Evolutionary conservation across 148 eudicot genomes (phyloP), one percentile per base, ranked within the genome.

Genomic region (Dianthus caryophyllus): DNA sequence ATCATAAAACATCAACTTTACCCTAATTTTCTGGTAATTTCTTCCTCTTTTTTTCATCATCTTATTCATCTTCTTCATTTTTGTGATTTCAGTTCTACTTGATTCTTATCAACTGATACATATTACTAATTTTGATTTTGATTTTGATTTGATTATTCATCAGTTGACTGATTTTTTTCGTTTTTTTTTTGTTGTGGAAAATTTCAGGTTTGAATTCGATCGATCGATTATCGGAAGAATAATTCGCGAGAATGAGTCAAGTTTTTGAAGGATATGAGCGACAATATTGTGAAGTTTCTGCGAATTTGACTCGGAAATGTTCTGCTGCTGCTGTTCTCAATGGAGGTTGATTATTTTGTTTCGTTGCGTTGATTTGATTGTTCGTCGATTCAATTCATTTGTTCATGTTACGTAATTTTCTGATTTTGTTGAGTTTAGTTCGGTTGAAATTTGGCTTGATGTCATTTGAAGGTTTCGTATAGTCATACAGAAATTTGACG

Each of bases 231-330:
- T 30, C 38, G 9, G 46, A 64, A 65, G 62, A 17, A 41, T 26
- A 65, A 38, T 15, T 71, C 22, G 68, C 17, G 47, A 76, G 18
- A 61, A 76, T 76, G 79, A 76, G 79, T 71, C 72, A 71, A 62
- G 79, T 76, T 1, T 76, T 76, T 36, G 79, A 76, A 44, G 68
- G 75, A 22, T 76, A 71, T 15, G 79, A 76, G 25, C 75, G 79
- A 18, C 79, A 76, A 54, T 76, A 76, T 66, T 76, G 79, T 24
- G 79, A 76, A 48, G 21, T 71, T 31, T 76, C 79, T 0, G 71
- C 79, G 17, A 61, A 76, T 76, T 76, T 76, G 64, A 67, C 75
- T 22, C 66, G 66, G 15, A 76, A 76, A 76, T 76, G 79, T 44
- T 50, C 63, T 18, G 43, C 75, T 44, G 68, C 79, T 71, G 64